Percentiles rank a stretch among this genome's conserved stretches.
These are phyloP conservation scores for Lecanoromycetidae sp. DNA, from an alignment of 2,329 filamentous ascomycete genomes.

Conservation along the genomic window DNA sequence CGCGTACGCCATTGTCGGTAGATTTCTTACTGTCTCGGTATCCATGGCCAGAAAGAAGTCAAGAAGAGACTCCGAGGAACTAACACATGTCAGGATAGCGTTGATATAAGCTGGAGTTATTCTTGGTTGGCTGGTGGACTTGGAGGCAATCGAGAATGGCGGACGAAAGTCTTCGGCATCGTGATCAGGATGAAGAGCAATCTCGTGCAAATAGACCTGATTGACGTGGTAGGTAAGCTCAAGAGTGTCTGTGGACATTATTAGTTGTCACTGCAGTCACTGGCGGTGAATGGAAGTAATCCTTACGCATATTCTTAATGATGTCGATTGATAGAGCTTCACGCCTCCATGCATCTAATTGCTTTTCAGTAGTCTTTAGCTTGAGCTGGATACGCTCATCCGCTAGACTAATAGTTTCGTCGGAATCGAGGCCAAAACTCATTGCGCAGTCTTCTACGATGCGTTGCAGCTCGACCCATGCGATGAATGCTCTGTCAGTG, in stretches of 20 bases:
- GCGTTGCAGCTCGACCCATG: constrained; percentile 46
- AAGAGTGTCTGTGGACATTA: constrained; percentile 40
- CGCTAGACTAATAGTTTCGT: constrained; percentile 39
- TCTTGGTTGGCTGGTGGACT: constrained; percentile 20
- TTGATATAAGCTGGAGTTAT: constrained; percentile 51
- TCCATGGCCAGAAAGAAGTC: constrained; percentile 49
- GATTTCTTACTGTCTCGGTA: background rate
- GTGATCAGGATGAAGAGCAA: constrained; percentile 55
- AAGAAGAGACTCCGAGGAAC: constrained; percentile 54
- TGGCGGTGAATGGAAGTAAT: background rate
- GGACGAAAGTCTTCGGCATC: constrained; percentile 39
- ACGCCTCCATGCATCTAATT: constrained; percentile 53
- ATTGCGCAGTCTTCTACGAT: constrained; percentile 59
- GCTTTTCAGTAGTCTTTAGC: constrained; percentile 51
- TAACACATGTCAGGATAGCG: constrained; percentile 53
- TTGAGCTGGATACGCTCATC: constrained; percentile 54
- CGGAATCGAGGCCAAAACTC: constrained; percentile 52
- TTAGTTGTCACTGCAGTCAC: background rate
- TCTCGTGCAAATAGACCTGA: constrained; percentile 64
- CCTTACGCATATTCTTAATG: constrained; percentile 43
- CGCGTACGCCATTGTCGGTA: constrained; percentile 57
- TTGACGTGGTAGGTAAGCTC: constrained; percentile 53
- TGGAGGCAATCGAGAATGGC: constrained; percentile 21
- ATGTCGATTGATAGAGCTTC: constrained; percentile 40
- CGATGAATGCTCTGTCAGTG: constrained; percentile 43